Conservation (phyloP, 331 rosid genomes). For the Quercus phellos region DNA sequence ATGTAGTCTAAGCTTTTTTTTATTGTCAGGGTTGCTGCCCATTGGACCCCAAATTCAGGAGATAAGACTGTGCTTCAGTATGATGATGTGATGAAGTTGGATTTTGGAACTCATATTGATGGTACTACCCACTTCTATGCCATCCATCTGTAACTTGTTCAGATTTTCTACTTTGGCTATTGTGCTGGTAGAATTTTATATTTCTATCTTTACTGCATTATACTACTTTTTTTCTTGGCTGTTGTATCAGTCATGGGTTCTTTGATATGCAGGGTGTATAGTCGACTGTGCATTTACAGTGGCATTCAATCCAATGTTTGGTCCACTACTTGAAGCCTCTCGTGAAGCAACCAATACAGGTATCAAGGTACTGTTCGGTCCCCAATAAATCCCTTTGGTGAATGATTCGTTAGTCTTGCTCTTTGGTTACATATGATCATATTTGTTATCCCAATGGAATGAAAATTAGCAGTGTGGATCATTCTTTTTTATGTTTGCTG, state of each 20-base stretch:
- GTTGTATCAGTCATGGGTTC: slow-evolving; percentile 10
- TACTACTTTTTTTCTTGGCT: neutral
- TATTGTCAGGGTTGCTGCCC: slow-evolving; percentile 89
- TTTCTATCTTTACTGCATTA: slow-evolving; percentile 2
- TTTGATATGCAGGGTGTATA: slow-evolving; percentile 57
- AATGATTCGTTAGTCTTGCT: neutral
- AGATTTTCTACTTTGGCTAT: neutral
- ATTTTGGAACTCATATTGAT: slow-evolving; percentile 93
- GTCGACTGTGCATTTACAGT: slow-evolving; percentile 96
- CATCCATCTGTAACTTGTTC: neutral
- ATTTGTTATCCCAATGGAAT: neutral
- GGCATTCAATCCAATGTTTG: slow-evolving; percentile 90
- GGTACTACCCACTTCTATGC: slow-evolving; percentile 41
- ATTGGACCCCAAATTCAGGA: slow-evolving; percentile 95
- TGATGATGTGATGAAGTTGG: slow-evolving; percentile 97
- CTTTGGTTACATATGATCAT: neutral
- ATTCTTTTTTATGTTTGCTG: neutral
- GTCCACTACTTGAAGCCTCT: slow-evolving; percentile 93
- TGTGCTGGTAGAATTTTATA: slow-evolving; percentile 7
- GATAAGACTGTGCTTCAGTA: slow-evolving; percentile 89
- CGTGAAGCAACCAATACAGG: slow-evolving; percentile 95
- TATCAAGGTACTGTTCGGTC: slow-evolving; percentile 60
- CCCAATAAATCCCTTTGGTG: neutral
- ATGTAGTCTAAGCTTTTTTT: slow-evolving; percentile 9
- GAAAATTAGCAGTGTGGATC: neutral